Evolutionary conservation across 192 early-diverging fungal genomes (phyloP).

Genomic region (Backusella morwellensis): DNA sequence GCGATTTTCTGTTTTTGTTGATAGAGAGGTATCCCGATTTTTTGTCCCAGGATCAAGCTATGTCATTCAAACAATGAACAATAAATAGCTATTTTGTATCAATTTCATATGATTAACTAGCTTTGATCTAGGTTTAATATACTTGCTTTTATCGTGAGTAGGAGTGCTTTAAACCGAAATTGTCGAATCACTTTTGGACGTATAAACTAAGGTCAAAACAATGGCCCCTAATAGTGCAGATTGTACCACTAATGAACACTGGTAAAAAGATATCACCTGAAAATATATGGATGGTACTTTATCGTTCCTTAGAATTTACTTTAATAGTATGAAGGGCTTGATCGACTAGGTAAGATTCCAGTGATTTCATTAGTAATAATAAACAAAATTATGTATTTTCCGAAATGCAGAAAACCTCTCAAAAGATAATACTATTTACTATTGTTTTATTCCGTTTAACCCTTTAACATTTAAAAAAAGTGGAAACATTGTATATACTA

Average conservation of each 20-base stretch:
- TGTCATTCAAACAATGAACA: background rate
- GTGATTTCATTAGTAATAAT: background rate
- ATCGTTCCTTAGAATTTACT: background rate
- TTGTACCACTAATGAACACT: background rate
- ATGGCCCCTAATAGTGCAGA: background rate
- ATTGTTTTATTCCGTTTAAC: background rate
- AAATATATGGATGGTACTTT: background rate
- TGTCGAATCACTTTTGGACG: background rate
- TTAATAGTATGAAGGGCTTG: too few species aligned
- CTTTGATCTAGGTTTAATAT: background rate
- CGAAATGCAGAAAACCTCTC: background rate
- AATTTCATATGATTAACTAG: background rate
- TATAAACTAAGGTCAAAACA: background rate
- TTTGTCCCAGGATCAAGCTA: background rate
- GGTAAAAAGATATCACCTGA: background rate
- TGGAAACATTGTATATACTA: background rate
- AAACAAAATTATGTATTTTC: background rate
- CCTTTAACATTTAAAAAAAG: background rate
- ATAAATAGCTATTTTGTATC: background rate
- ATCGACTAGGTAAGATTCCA: background rate
- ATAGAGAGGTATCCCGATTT: background rate
- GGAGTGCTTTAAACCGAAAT: too few species aligned
- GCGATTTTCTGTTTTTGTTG: background rate
- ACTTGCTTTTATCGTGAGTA: background rate
- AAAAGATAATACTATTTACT: background rate